Percentiles rank a stretch among this genome's conserved stretches.
These are phyloP conservation scores for Cornus controversa DNA, from an alignment of 148 eudicot species.

Conservation along the genomic window DNA sequence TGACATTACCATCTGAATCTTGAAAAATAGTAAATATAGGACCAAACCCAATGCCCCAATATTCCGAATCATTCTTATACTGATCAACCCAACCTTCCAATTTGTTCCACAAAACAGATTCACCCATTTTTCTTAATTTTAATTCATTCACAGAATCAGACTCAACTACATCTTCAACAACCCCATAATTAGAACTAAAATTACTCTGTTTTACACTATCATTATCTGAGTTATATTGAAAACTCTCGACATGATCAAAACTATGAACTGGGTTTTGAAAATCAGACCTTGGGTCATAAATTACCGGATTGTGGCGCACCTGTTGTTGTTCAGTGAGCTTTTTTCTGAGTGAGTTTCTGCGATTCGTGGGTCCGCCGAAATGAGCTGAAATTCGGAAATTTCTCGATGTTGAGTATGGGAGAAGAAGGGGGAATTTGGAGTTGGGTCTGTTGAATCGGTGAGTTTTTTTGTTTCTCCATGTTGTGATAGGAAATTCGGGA, in stretches of 20 bases:
- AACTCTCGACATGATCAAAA: conserved; percentile 24
- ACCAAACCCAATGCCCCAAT: conserved; percentile 83
- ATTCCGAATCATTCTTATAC: conserved; percentile 63
- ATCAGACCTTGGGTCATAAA: conserved; percentile 5
- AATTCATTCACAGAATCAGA: conserved; percentile 13
- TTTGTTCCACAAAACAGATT: conserved; percentile 49
- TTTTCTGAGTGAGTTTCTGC: conserved; percentile 66
- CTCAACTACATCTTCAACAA: conserved; percentile 32
- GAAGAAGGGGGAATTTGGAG: conserved; percentile 15
- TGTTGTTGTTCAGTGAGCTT: conserved; percentile 49
- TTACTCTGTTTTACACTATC: conserved; percentile 11
- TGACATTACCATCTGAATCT: conserved; percentile 52
- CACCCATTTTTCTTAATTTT: conserved; percentile 31
- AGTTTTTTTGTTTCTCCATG: conserved; percentile 26
- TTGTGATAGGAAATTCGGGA: conserved; percentile 21
- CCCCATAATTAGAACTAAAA: conserved; percentile 14
- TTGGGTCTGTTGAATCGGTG: conserved; percentile 26
- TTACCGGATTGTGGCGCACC: conserved; percentile 35
- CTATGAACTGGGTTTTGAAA: conserved; percentile 29
- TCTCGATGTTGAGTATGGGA: conserved; percentile 21
- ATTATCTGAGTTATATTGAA: conserved; percentile 23
- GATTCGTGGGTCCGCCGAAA: conserved; percentile 43
- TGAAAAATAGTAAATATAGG: conserved; percentile 63
- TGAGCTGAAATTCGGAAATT: conserved; percentile 46
- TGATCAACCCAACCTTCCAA: conserved; percentile 75